Conservation (phyloP, 768 basidiomycete genomes). For the Pleurotus eryngii region DNA sequence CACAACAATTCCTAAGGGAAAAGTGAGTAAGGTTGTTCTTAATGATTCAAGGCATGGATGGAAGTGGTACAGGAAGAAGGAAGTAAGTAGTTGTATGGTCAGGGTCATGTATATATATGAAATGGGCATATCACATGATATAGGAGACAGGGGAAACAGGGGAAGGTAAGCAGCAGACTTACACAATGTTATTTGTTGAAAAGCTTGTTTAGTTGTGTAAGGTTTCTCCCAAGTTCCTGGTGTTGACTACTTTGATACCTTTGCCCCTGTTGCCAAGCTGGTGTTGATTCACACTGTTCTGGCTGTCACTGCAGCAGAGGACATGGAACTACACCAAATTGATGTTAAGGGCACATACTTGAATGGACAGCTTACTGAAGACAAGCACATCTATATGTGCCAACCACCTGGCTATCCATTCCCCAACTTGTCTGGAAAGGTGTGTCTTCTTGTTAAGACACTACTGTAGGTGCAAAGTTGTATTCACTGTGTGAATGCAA, state of each 20-base stretch:
- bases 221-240: constrained; percentile 38
- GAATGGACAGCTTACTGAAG: constrained; percentile 27
- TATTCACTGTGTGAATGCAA: no score
- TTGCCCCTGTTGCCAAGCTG: constrained; percentile 25
- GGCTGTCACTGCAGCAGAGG: constrained; percentile 24
- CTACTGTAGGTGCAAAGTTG: no score
- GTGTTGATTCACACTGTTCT: constrained; percentile 21
- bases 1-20: no score
- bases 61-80: no score
- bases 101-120: no score
- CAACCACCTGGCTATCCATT: constrained; percentile 28
- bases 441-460: constrained; percentile 21
- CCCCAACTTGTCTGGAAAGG: constrained; percentile 4
- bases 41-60: no score
- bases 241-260: constrained; percentile 36
- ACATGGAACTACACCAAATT: constrained; percentile 20
- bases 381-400: constrained; percentile 39
- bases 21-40: no score
- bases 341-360: constrained; percentile 41
- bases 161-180: no score
- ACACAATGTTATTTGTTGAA: constrained; percentile 25
- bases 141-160: no score
- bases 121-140: no score
- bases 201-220: constrained; percentile 36
- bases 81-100: no score